Base-by-base conservation (phyloP, 768 basidiomycete genomes). In the Boletus eberwhitei region DNA sequence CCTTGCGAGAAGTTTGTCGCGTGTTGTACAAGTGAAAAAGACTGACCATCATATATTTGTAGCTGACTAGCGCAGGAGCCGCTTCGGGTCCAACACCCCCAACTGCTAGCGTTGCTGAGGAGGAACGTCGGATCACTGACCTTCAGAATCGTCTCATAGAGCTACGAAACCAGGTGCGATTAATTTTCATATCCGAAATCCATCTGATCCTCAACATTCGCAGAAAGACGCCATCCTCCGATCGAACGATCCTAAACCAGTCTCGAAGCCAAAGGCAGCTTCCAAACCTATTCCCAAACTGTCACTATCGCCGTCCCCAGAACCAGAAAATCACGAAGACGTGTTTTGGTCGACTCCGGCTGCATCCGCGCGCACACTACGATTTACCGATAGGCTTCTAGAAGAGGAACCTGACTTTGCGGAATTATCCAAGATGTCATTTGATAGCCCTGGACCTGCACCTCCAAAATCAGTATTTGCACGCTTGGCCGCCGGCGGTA, bases 321-420 rank as follows among this genome's bases (percentile, higher is more conserved):
- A 63, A 45, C 62, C 61, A 45, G 74, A 69, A 63, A 74, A 55
- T 11, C 73, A 78, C 26, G 85, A 87, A 64, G 79, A 83, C 36
- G 75, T 74, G 39, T 84, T 86, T 63, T 87, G 86, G 84, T 79
- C 76, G 31, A 84, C 85, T 1, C 83, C 85, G 8, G 73, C 69
- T 35, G 77, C 77, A 3, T 63, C 70, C 4, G 79, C 77, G 14
- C 83, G 84, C 37, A 81, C 81, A 0, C 73, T 89, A 14, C 81
- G 79, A 48, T 88, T 90, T 58, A 78, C 79, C 2, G 82, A 85
- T 38, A 83, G 83, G 54, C 74, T 83, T 14, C 72, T 83, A 64
- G 80, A 88, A 58, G 87, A 89, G 59, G 72, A 82, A 19, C 77
- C 83, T 3, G 82, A 88, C 60, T 70, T 87, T 31, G 78, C 71